A percentile compares a stretch with the other conserved stretches of the same genome.
These are phyloP conservation scores for Aspergillus melleus DNA, from an alignment of 2,329 filamentous ascomycete genomes.

Conservation along the genomic window DNA sequence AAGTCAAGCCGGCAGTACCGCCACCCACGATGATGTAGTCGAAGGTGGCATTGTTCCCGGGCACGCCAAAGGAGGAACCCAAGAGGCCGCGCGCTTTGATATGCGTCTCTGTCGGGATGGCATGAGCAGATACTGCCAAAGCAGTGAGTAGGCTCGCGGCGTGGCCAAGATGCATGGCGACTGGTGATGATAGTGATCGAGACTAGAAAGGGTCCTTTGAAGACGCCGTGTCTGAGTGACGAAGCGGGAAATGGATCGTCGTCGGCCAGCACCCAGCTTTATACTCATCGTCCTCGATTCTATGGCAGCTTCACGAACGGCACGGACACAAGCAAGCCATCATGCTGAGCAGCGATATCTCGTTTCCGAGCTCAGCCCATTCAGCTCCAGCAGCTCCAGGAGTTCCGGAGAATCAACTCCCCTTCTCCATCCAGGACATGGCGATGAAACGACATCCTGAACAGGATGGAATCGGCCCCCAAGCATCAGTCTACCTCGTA, in stretches of 20 bases:
- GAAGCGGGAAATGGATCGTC: not conserved
- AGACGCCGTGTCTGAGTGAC: not conserved
- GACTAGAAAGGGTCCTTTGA: too few relatives aligned
- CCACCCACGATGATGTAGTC: constrained; percentile 30
- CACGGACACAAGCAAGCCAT: not conserved
- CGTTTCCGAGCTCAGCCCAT: not conserved
- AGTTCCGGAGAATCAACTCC: not conserved
- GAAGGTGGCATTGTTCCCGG: not conserved
- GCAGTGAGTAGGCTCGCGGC: not conserved
- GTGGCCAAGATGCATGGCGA: not conserved
- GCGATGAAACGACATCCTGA: not conserved
- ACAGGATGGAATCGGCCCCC: not conserved
- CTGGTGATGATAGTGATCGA: not conserved
- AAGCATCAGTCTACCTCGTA: not conserved
- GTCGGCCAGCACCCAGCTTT: not conserved
- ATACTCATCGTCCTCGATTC: not conserved
- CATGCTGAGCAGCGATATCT: not conserved
- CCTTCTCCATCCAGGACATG: not conserved
- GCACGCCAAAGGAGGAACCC: not conserved
- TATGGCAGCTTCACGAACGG: not conserved
- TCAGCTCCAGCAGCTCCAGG: not conserved
- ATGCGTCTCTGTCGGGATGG: not conserved
- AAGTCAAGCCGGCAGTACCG: constrained; percentile 25
- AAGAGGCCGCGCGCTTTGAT: not conserved
- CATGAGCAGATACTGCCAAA: not conserved